A percentile compares a stretch with the other conserved stretches of the same genome.
Evolutionary conservation across 345 rosid genomes (phyloP).

Genomic region (Corchorus capsularis): DNA sequence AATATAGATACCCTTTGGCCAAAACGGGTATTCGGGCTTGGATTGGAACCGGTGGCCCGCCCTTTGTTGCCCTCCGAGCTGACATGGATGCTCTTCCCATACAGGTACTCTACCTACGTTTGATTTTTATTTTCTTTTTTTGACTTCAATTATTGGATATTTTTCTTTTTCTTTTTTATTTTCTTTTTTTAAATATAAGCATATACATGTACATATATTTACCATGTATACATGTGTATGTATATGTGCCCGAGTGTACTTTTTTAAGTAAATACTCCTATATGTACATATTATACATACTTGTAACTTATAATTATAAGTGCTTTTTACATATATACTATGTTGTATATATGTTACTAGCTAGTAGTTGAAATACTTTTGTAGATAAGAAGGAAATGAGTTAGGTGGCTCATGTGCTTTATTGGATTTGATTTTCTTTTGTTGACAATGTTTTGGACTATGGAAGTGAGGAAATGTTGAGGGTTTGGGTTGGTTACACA

Average conservation of each 20-base stretch:
- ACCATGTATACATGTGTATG: not conserved
- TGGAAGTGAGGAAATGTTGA: not conserved
- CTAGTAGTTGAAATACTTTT: not conserved
- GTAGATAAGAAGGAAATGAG: not conserved
- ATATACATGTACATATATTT: not conserved
- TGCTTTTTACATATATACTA: not conserved
- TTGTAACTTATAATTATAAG: too few relatives aligned
- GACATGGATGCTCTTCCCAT: slow-evolving; percentile 76
- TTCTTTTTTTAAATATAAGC: not conserved
- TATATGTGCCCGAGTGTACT: not conserved
- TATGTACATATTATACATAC: not conserved
- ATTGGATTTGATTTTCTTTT: not conserved
- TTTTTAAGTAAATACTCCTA: too few relatives aligned
- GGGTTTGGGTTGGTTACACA: not conserved
- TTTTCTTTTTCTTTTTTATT: not conserved
- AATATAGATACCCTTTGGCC: slow-evolving; percentile 49
- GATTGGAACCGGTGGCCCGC: slow-evolving; percentile 60
- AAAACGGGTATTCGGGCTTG: slow-evolving; percentile 62
- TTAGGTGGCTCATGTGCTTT: not conserved
- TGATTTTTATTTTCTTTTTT: not conserved
- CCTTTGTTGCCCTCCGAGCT: slow-evolving; percentile 65
- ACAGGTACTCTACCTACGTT: slow-evolving; percentile 38
- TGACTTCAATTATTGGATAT: not conserved
- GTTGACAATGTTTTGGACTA: not conserved
- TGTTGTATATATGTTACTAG: not conserved